phyloP scores from a whole-genome alignment of 2,329 filamentous ascomycete genomes.

The Claviceps humidiphila region DNA sequence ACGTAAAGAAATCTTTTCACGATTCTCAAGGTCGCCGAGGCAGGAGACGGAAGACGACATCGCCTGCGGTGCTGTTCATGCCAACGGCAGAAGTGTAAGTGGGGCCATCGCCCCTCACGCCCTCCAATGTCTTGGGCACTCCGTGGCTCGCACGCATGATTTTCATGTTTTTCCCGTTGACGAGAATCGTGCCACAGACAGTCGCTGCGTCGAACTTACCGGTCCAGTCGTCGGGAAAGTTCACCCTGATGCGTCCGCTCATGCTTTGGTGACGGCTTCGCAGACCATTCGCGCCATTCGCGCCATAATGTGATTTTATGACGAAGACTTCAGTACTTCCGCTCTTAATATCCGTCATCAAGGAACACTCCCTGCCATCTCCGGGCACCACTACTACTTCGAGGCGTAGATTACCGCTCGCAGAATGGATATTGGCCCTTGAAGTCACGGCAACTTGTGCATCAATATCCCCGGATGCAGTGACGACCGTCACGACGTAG shows the following conservation, averaged over 20 bases:
- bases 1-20: too few relatives aligned
- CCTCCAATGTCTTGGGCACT: conserved; percentile 19
- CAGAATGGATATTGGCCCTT: conserved; percentile 21
- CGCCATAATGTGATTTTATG: conserved; percentile 8
- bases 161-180: conserved; percentile 29
- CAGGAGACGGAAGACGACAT: conserved; percentile 15
- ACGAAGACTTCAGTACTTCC: conserved; percentile 23
- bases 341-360: conserved; percentile 31
- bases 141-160: conserved; percentile 21
- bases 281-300: conserved; percentile 25
- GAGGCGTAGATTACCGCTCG: conserved; percentile 27
- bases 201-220: conserved; percentile 28
- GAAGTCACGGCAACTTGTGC: conserved; percentile 28
- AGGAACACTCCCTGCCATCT: conserved; percentile 11
- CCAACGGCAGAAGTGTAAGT: conserved; percentile 16
- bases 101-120: conserved; percentile 27
- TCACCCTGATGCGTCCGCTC: conserved; percentile 28
- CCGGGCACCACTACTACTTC: conserved; percentile 18
- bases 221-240: conserved; percentile 37
- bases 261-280: conserved; percentile 29
- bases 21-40: conserved; percentile 11
- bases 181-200: conserved; percentile 25
- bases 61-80: conserved; percentile 19
- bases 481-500: background rate
- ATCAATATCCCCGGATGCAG: background rate